These are phyloP conservation scores for Fusarium chaquense DNA, from an alignment of 2,329 filamentous ascomycete genomes.

Conservation along the genomic window DNA sequence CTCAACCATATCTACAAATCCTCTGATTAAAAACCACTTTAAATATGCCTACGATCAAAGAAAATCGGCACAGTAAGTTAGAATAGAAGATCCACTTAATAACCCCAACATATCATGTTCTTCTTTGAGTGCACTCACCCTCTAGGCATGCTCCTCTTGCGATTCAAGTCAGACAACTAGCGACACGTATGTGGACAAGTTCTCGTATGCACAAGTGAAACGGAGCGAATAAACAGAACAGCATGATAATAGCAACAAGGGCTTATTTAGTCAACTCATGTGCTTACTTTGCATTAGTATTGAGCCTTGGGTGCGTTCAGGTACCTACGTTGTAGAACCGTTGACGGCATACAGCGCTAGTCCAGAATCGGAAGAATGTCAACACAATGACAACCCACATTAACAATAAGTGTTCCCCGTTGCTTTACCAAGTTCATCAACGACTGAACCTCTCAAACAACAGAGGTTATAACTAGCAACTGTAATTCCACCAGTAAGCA, in stretches of 20 bases:
- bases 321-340: neutral
- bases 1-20: neutral
- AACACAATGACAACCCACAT: neutral
- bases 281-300: neutral
- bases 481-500: neutral
- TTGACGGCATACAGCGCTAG: neutral
- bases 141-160: neutral
- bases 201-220: neutral
- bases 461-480: neutral
- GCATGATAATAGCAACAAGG: neutral
- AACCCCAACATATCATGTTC: neutral
- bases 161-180: neutral
- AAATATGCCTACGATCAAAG: neutral
- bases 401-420: neutral
- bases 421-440: neutral
- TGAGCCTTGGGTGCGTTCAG: neutral
- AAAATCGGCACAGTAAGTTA: neutral
- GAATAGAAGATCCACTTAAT: neutral
- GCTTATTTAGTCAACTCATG: neutral
- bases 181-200: neutral
- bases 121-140: neutral
- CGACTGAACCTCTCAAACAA: constrained; percentile 1
- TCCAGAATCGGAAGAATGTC: neutral
- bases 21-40: neutral
- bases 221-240: neutral